Evolutionary conservation across 2,329 filamentous ascomycete genomes (phyloP).

Genomic region (Lachnellula willkommii): DNA sequence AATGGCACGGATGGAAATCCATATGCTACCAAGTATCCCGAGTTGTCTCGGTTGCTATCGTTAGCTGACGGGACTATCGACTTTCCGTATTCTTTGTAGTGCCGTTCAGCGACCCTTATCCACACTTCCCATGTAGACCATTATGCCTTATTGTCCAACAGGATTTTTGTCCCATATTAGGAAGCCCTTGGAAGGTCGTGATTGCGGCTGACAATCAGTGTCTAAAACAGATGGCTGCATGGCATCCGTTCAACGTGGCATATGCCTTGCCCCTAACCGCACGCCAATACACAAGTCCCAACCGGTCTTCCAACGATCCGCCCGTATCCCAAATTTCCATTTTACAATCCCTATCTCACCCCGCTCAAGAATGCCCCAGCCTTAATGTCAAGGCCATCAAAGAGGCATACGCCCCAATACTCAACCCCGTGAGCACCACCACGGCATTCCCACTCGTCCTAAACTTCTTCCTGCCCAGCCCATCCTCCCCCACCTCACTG

Average conservation of each 20-base stretch:
- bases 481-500: constrained; percentile 39
- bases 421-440: constrained; percentile 50
- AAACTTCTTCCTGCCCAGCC: constrained; percentile 49
- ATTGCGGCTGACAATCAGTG: too few relatives aligned
- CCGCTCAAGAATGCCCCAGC: constrained; percentile 12
- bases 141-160: too few relatives aligned
- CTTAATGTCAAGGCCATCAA: constrained; percentile 51
- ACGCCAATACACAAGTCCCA: neutral
- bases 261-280: neutral
- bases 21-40: too few relatives aligned
- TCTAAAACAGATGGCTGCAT: neutral
- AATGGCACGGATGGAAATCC: too few relatives aligned
- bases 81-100: too few relatives aligned
- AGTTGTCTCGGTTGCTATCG: too few relatives aligned
- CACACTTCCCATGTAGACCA: too few relatives aligned
- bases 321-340: neutral
- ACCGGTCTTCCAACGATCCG: neutral
- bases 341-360: neutral
- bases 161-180: too few relatives aligned
- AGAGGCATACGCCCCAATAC: constrained; percentile 51
- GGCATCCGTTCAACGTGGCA: neutral
- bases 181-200: too few relatives aligned
- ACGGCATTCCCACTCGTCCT: constrained; percentile 61
- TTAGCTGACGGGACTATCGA: too few relatives aligned
- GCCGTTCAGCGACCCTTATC: too few relatives aligned